A percentile compares a stretch with the other conserved stretches of the same genome.
These are phyloP conservation scores for Trichoderma reesei DNA, from an alignment of 495 filamentous ascomycete species.

Conservation along the genomic window DNA sequence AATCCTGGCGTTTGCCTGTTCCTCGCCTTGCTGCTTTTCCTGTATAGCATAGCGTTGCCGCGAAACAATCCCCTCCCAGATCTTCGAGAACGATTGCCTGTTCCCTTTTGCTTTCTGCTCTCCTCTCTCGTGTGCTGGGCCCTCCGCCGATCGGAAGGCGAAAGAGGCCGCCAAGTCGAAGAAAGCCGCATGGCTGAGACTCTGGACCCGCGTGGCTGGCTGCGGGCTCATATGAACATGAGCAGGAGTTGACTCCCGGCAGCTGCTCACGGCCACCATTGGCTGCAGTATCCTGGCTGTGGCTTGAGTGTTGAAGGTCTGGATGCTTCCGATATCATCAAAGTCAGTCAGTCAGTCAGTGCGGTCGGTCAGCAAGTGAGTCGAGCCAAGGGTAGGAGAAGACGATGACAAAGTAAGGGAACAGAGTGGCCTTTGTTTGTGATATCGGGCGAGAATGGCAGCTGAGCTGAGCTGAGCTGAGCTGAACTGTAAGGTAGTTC, in stretches of 20 bases:
- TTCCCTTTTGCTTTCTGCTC: neutral
- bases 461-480: no score
- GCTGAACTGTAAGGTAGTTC: no score
- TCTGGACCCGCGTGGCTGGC: conserved; percentile 1
- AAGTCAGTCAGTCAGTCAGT: neutral
- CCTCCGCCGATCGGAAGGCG: neutral
- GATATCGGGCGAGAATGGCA: no score
- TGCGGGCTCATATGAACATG: neutral
- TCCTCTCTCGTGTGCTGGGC: neutral
- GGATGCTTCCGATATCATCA: neutral
- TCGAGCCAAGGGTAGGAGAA: no score
- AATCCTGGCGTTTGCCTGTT: neutral
- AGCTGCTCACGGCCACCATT: neutral
- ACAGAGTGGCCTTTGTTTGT: no score
- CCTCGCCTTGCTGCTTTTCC: neutral
- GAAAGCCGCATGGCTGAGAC: neutral
- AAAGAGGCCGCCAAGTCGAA: neutral
- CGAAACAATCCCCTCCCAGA: neutral
- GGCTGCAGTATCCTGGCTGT: neutral
- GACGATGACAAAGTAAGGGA: no score
- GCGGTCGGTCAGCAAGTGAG: no score
- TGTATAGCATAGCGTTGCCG: no score
- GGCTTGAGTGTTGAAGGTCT: conserved; percentile 3
- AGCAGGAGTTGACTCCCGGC: neutral
- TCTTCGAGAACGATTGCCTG: neutral